A percentile compares a stretch with the other conserved stretches of the same genome.
phyloP scores from a whole-genome alignment of 2,329 filamentous ascomycete genomes.

The Phialophora tarda region DNA sequence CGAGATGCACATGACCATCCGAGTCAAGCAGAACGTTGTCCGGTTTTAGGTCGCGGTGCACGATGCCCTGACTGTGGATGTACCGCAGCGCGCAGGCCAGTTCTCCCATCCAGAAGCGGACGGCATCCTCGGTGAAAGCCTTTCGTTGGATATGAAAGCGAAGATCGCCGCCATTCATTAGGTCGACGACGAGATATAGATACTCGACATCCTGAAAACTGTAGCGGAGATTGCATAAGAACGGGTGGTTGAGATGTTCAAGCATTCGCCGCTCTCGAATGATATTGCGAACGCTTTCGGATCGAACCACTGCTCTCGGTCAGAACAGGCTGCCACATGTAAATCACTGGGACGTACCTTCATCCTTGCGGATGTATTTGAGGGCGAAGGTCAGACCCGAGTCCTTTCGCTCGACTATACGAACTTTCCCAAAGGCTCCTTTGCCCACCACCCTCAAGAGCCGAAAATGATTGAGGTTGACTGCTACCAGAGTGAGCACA shows the following conservation, averaged over 20 bases:
- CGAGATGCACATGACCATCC: conserved; percentile 93
- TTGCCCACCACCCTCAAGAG: conserved; percentile 94
- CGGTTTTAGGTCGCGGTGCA: conserved; percentile 89
- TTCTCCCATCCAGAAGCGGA: conserved; percentile 96
- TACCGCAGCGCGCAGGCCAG: conserved; percentile 89
- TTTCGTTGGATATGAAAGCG: conserved; percentile 98
- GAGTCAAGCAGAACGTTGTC: conserved; percentile 88
- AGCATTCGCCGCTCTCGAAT: conserved; percentile 97
- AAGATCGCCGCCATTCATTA: conserved; percentile 97
- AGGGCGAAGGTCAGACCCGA: conserved; percentile 91
- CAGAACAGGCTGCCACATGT: background rate
- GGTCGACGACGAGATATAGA: conserved; percentile 95
- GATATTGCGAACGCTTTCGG: conserved; percentile 97
- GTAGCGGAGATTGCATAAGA: conserved; percentile 97
- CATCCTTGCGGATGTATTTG: conserved; percentile 99
- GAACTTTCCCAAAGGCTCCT: conserved; percentile 97
- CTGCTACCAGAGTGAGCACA: conserved; percentile 46
- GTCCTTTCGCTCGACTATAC: conserved; percentile 97
- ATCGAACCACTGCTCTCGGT: conserved; percentile 76
- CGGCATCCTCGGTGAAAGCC: conserved; percentile 95
- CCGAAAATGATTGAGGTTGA: conserved; percentile 97
- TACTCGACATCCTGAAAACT: conserved; percentile 99
- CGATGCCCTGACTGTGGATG: conserved; percentile 83
- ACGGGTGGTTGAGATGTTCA: conserved; percentile 96
- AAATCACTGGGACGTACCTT: conserved; percentile 63